Evolutionary conservation across 331 rosid species (phyloP).

Genomic region (Dryas integrifolia): DNA sequence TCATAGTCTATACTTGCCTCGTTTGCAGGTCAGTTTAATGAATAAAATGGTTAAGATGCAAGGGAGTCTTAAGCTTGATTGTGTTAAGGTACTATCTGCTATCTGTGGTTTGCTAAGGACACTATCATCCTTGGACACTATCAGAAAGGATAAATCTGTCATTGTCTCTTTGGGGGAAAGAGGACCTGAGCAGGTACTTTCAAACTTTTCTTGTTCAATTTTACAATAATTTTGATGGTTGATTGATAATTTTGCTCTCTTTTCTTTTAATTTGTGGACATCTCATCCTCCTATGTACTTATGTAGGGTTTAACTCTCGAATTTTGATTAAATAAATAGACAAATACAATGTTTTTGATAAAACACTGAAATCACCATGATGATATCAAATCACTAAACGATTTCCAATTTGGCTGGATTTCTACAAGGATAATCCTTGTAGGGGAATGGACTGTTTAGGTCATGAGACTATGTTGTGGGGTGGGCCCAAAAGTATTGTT

Average conservation of each 20-base stretch:
- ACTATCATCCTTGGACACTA: conserved; percentile 44
- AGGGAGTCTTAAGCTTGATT: conserved; percentile 56
- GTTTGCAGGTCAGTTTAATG: conserved; percentile 59
- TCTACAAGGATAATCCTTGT: too few relatives aligned
- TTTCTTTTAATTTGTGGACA: not conserved
- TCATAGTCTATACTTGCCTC: conserved; percentile 12
- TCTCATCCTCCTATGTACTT: not conserved
- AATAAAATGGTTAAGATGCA: conserved; percentile 48
- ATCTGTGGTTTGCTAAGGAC: conserved; percentile 50
- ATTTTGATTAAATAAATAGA: too few relatives aligned
- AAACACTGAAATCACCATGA: too few relatives aligned
- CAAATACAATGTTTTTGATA: too few relatives aligned
- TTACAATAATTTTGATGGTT: conserved; percentile 5
- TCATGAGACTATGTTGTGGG: too few relatives aligned
- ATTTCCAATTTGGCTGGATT: too few relatives aligned
- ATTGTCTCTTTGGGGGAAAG: conserved; percentile 37
- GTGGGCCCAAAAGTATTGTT: too few relatives aligned
- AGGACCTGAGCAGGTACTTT: conserved; percentile 54
- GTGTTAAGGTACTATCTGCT: conserved; percentile 47
- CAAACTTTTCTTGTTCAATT: conserved; percentile 12
- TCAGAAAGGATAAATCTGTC: conserved; percentile 35
- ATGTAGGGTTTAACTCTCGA: too few relatives aligned
- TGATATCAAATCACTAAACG: too few relatives aligned
- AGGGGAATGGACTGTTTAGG: too few relatives aligned
- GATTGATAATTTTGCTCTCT: not conserved